A percentile compares a stretch with the other conserved stretches of the same genome.
Conservation (phyloP, 176 grass and related monocot species). For the Triticum turgidum region DNA sequence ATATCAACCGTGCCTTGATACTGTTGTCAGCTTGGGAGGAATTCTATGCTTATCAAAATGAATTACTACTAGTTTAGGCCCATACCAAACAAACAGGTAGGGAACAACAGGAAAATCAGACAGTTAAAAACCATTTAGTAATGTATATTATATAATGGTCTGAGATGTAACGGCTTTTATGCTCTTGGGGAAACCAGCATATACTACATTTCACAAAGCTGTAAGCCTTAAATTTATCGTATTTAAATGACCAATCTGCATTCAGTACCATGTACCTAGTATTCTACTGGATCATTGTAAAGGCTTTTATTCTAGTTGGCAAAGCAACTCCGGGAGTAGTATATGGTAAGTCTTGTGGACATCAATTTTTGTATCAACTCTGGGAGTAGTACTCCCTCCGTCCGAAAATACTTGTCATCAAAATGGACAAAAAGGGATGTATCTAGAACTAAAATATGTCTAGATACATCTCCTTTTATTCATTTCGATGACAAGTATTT, state of each 20-base stretch:
- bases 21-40: not conserved
- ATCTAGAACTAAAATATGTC: no score
- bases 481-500: no score
- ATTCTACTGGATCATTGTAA: not conserved
- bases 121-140: not conserved
- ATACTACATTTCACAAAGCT: not conserved
- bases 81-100: not conserved
- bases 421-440: no score
- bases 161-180: not conserved
- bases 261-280: not conserved
- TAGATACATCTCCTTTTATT: no score
- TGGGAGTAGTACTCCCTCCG: not conserved
- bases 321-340: not conserved
- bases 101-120: not conserved
- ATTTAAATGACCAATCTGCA: slow-evolving; percentile 12
- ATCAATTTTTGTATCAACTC: not conserved
- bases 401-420: no score
- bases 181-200: not conserved
- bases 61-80: not conserved
- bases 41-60: not conserved
- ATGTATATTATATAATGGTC: not conserved
- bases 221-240: not conserved
- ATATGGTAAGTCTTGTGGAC: slow-evolving; percentile 23
- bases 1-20: not conserved
- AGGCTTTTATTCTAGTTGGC: slow-evolving; percentile 16